These are phyloP conservation scores for Grifola frondosa DNA, from an alignment of 1,284 basidiomycete species.

Conservation along the genomic window DNA sequence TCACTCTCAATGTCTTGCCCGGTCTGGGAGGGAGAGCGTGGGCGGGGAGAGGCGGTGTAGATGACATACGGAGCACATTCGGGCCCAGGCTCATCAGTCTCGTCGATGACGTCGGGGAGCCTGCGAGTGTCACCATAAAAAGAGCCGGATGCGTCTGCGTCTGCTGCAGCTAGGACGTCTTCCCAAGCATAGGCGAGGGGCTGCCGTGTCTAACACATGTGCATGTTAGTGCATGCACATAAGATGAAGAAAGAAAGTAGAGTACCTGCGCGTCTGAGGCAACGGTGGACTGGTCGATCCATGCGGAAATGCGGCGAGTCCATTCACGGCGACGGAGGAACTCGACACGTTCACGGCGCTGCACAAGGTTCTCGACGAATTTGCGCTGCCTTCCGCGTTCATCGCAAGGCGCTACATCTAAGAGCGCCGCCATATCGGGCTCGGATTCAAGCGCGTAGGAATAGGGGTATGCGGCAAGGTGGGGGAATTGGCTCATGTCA, in stretches of 20 bases:
- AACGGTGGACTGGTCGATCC: conserved; percentile 26
- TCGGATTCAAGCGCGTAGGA: conserved; percentile 4
- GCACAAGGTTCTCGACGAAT: conserved; percentile 27
- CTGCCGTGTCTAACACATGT: conserved; percentile 2
- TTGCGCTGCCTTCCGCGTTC: conserved; percentile 15
- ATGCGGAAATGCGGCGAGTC: conserved; percentile 32
- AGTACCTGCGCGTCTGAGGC: conserved; percentile 8
- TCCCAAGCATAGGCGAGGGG: conserved; percentile 23
- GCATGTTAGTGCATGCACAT: background rate
- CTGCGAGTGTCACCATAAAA: conserved; percentile 6
- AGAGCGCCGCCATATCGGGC: conserved; percentile 1
- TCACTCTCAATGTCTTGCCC: too few relatives aligned
- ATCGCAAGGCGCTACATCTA: conserved; percentile 2
- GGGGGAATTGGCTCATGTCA: conserved; percentile 18
- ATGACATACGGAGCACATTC: conserved; percentile 29
- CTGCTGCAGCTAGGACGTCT: conserved; percentile 19
- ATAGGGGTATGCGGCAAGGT: conserved; percentile 10
- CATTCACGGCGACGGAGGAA: conserved; percentile 35
- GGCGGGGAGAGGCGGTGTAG: conserved; percentile 25
- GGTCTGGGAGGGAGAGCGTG: conserved; percentile 1
- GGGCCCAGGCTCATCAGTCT: conserved; percentile 18
- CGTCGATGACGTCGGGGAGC: conserved; percentile 21
- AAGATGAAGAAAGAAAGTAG: background rate
- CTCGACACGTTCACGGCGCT: conserved; percentile 31
- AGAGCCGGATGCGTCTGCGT: conserved; percentile 12